Evolutionary conservation across 2,329 filamentous ascomycete genomes (phyloP).

Genomic region (Curvularia eragrostidis): DNA sequence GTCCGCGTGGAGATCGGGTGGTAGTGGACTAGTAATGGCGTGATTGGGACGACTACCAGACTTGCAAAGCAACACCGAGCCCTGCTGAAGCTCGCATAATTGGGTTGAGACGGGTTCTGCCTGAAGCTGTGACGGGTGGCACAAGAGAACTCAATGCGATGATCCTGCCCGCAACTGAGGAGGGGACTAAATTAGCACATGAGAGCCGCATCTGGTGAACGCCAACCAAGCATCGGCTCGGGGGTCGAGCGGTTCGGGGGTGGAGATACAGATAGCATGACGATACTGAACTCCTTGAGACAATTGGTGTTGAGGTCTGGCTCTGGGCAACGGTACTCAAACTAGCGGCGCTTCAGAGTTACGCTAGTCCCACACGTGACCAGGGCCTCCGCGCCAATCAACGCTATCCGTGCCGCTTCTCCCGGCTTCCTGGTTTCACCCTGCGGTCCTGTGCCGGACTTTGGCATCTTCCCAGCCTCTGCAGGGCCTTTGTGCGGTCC

Average conservation of each 20-base stretch:
- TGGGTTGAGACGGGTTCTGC: slow-evolving; percentile 44
- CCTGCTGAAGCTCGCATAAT: slow-evolving; percentile 31
- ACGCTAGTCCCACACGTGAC: slow-evolving; percentile 18
- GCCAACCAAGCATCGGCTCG: slow-evolving; percentile 36
- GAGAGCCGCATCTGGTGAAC: slow-evolving; percentile 26
- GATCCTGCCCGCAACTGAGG: slow-evolving; percentile 23
- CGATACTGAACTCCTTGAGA: slow-evolving; percentile 43
- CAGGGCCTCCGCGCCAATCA: slow-evolving; percentile 23
- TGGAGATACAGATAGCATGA: slow-evolving; percentile 35
- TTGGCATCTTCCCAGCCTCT: slow-evolving; percentile 19
- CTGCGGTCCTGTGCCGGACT: slow-evolving; percentile 15
- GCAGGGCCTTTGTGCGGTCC: slow-evolving; percentile 5
- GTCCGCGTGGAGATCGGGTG: slow-evolving; percentile 26
- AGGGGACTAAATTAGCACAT: slow-evolving; percentile 30
- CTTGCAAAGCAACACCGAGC: slow-evolving; percentile 41
- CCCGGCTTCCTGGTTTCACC: slow-evolving; percentile 28
- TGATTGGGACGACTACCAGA: slow-evolving; percentile 36
- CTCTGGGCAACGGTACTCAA: slow-evolving; percentile 30
- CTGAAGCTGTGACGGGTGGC: slow-evolving; percentile 44
- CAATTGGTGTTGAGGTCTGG: slow-evolving; percentile 48
- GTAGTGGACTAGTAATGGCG: slow-evolving; percentile 35
- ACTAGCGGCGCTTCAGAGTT: slow-evolving; percentile 37
- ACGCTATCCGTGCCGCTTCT: slow-evolving; percentile 14
- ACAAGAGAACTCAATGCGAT: slow-evolving; percentile 38
- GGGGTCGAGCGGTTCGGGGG: slow-evolving; percentile 16